Base-by-base conservation (phyloP, 306 rosid species). In the Luffa acutangula region DNA sequence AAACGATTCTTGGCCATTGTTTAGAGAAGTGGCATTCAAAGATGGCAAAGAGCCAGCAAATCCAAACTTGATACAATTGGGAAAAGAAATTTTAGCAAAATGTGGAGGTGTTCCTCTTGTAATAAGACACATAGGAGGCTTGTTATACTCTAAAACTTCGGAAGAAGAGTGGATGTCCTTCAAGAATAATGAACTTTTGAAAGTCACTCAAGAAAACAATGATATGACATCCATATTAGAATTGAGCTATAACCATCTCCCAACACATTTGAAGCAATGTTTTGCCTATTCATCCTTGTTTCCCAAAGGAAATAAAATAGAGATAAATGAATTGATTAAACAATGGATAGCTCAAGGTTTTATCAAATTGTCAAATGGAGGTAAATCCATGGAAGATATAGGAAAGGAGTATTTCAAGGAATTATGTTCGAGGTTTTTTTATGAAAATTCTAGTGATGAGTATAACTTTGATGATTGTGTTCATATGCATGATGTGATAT, bases 71-170 rank as follows among this genome's bases (percentile, higher is more conserved):
- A 75, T 18, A 51, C 43, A 39, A 36, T 43, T 88, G 25, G 86
- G 91, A 15, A 78, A 78, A 66, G 71, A 82, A 64, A 88, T 88
- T 13, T 81, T 73, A 13, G 57, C 31, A 5, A 85, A 85, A 63
- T 89, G 93, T 69, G 81, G 58, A 41, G 93, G 93, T 15, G 74
- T 89, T 57, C 93, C 93, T 34, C 76, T 87, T 20, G 89, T 87
- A 12, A 80, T 78, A 5, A 84, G 84, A 70, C 46, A 86, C 73
- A 66, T 87, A n/a, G 89, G 82, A 33, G 71, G 88, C 3, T 75
- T 86, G 63, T 51, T 89, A 81, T 80, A 49, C 3, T 51, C 18
- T 31, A n/a, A 8, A 83, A 77, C 64, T 25, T 74, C 76, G 15
- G 69, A 52, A 33, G 46, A 11, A n/a, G 84, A 85, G 9, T 84